Evolutionary conservation across 768 basidiomycete species (phyloP).

Genomic region (Panellus pusillus): DNA sequence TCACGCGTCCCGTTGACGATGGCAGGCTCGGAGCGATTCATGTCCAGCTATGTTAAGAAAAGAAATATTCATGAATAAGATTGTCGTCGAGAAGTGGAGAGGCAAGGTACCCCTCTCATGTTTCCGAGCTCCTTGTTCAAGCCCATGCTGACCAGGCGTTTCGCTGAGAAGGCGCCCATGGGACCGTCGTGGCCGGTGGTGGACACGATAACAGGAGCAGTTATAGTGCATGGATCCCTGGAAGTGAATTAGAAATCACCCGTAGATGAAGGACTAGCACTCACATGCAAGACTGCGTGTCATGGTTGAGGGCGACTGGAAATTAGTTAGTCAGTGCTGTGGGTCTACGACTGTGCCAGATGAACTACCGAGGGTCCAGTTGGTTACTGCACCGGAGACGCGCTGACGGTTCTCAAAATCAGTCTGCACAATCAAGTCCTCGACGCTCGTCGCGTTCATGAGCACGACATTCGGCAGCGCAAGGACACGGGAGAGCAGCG

Average conservation of each 20-base stretch:
- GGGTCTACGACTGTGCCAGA: too few relatives aligned
- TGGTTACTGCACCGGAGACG: constrained; percentile 51
- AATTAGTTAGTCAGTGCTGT: neutral
- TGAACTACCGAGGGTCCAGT: constrained; percentile 42
- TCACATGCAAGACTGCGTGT: constrained; percentile 70
- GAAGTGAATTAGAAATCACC: too few relatives aligned
- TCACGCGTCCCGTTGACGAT: constrained; percentile 78
- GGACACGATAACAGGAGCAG: constrained; percentile 71
- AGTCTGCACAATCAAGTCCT: constrained; percentile 70
- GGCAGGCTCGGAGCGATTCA: constrained; percentile 81
- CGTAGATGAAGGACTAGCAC: too few relatives aligned
- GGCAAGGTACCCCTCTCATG: constrained; percentile 53
- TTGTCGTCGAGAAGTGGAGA: neutral
- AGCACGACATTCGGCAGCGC: constrained; percentile 69
- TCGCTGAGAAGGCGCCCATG: constrained; percentile 82
- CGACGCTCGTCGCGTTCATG: constrained; percentile 80
- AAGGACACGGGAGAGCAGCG: constrained; percentile 68
- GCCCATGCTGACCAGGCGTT: constrained; percentile 75
- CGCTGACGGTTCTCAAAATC: constrained; percentile 56
- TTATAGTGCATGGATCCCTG: constrained; percentile 72
- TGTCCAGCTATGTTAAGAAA: constrained; percentile 47
- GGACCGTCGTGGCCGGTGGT: constrained; percentile 79
- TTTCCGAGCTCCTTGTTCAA: constrained; percentile 72
- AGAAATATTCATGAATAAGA: too few relatives aligned
- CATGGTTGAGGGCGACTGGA: constrained; percentile 56